Conservation (phyloP, 257 asterid species). For the Echium plantagineum region DNA sequence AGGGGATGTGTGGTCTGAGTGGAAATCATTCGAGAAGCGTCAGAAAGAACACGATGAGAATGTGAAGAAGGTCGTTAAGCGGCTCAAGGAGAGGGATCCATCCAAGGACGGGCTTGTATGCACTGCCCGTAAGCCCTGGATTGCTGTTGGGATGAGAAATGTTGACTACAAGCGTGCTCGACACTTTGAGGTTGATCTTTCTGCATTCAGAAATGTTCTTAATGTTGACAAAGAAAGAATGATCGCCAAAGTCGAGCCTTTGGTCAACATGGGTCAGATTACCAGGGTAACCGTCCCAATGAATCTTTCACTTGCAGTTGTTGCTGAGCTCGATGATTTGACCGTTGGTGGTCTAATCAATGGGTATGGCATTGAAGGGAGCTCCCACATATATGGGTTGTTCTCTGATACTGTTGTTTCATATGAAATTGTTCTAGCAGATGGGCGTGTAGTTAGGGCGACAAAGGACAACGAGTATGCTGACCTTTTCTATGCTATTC, state of each 20-base stretch:
- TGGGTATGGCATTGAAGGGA: slow-evolving; percentile 94
- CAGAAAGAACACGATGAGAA: slow-evolving; percentile 44
- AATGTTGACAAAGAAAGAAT: slow-evolving; percentile 63
- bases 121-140: slow-evolving; percentile 77
- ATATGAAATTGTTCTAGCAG: slow-evolving; percentile 73
- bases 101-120: slow-evolving; percentile 60
- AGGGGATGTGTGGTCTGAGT: slow-evolving; percentile 65
- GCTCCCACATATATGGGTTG: slow-evolving; percentile 82
- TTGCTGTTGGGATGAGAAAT: slow-evolving; percentile 86
- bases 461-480: slow-evolving; percentile 82
- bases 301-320: slow-evolving; percentile 86
- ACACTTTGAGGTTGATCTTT: slow-evolving; percentile 89
- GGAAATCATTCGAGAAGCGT: slow-evolving; percentile 64
- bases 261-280: slow-evolving; percentile 96
- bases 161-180: slow-evolving; percentile 91
- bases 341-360: slow-evolving; percentile 95
- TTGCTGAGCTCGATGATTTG: slow-evolving; percentile 91
- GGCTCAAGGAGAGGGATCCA: slow-evolving; percentile 36
- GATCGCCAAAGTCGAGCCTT: slow-evolving; percentile 85
- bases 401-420: slow-evolving; percentile 94
- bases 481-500: slow-evolving; percentile 80
- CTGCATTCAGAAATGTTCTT: slow-evolving; percentile 67
- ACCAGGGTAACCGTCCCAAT: slow-evolving; percentile 71
- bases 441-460: slow-evolving; percentile 79
- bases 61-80: slow-evolving; percentile 38